Base-by-base conservation (phyloP, 345 rosid genomes). In the Geranium brycei region DNA sequence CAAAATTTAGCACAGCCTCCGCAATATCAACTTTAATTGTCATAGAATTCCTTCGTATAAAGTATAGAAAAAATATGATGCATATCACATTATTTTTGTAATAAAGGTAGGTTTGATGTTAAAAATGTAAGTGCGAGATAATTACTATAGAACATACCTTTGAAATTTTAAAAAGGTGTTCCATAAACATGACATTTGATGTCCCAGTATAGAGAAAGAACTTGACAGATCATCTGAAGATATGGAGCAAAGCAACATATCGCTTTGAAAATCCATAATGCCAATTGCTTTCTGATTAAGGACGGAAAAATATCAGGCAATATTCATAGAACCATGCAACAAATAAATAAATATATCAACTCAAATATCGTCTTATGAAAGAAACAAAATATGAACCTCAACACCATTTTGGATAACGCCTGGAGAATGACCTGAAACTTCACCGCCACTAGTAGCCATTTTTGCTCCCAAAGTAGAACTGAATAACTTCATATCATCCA, bases 121-220 rank as follows among this genome's bases (percentile, higher is more conserved):
- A 13, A 11, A 47, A 47, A 47, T 47, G 13, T 47, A 2, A 13
- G 11, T 47, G 11, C 53, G 11, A 13, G 14, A 13, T 47, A 35
- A 35, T 35, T 35, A 7, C 11, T 47, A 47, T 47, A 66, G 56
- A 60, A 58, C 17, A 28, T 80, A 93, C 99, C 99, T 80, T 87
- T 93, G 99, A 72, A 90, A 88, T 74, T 71, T 83, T 38, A 93
- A 80, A 80, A 93, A 88, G 41, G 72, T 73, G 76, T 70, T 85
- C 97, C 97, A 93, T 59, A 93, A 79, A 77, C 74, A 78, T 57
- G 77, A 81, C 17, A 83, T 63, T 67, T 93, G 99, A 66, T 76
- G 70, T 17, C 99, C 91, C 32, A 82, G 71, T 69, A 78, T 74
- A 70, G 83, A 67, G 69, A 86, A 90, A 41, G 79, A 57, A 68